Evolutionary conservation across 352 stramenopile genomes (phyloP).

Genomic region (Phytophthora nicotianae): DNA sequence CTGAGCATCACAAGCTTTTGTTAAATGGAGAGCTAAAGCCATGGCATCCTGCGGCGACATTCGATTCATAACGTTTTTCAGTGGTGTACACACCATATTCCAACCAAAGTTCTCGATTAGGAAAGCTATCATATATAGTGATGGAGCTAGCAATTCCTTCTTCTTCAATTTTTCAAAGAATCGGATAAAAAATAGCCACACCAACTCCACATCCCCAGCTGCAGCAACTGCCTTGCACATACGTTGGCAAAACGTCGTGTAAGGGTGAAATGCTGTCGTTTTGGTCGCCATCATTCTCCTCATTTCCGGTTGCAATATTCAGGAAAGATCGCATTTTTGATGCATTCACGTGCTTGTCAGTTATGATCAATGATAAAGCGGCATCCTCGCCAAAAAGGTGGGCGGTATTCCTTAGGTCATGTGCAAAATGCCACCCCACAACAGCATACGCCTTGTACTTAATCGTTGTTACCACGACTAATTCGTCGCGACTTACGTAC

Average conservation of each 20-base stretch:
- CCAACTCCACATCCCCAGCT: slow-evolving; percentile 8
- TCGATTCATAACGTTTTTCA: slow-evolving; percentile 5
- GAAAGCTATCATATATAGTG: not conserved
- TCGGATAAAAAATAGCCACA: slow-evolving; percentile 8
- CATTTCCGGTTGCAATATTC: slow-evolving; percentile 7
- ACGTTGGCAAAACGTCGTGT: slow-evolving; percentile 3
- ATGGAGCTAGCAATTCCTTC: slow-evolving; percentile 1
- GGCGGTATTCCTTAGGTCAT: slow-evolving; percentile 1
- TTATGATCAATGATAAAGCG: slow-evolving; percentile 3
- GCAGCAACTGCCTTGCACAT: slow-evolving; percentile 8
- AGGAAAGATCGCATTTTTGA: slow-evolving; percentile 8
- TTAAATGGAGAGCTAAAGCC: not conserved
- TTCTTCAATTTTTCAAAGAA: slow-evolving; percentile 5
- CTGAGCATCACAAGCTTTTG: not conserved
- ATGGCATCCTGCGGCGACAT: not conserved
- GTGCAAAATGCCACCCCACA: slow-evolving; percentile 5
- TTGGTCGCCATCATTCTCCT: not conserved
- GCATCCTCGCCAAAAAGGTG: slow-evolving; percentile 5
- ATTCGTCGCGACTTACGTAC: not conserved
- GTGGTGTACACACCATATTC: not conserved
- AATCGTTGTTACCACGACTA: not conserved
- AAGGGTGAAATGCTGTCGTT: not conserved
- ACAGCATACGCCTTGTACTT: slow-evolving; percentile 5
- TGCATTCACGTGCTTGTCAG: not conserved
- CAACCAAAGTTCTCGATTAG: slow-evolving; percentile 7